phyloP scores from a whole-genome alignment of 139 green algal genomes.

The Ettlia oleoabundans region DNA sequence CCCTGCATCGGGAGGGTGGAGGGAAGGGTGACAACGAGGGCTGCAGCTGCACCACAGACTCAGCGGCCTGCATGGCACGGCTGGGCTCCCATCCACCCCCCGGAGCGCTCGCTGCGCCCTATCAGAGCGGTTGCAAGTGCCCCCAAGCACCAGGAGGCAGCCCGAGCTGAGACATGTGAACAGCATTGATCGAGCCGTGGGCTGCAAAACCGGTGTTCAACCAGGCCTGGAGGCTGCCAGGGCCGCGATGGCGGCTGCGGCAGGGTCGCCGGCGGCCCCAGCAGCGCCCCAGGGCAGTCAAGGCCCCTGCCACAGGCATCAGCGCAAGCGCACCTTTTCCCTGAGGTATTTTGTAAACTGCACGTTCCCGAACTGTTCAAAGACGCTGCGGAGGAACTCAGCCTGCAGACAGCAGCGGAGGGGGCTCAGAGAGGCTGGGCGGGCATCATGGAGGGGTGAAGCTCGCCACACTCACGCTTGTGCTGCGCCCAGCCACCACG shows the following conservation, averaged over 20 bases:
- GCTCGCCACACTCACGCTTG: constrained; percentile 32
- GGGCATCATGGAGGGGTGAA: background rate
- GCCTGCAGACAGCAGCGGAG: constrained; percentile 37
- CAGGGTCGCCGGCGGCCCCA: background rate
- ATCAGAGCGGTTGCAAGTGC: background rate
- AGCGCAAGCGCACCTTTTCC: constrained; percentile 44
- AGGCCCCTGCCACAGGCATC: constrained; percentile 7
- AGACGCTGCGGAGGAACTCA: constrained; percentile 54
- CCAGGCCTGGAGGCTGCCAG: background rate
- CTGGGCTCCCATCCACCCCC: background rate
- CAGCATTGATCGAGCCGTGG: background rate
- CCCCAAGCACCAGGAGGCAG: background rate
- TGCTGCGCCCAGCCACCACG: constrained; percentile 52
- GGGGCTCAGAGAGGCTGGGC: background rate
- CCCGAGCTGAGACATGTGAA: background rate
- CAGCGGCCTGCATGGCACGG: background rate
- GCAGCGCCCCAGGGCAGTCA: constrained; percentile 20
- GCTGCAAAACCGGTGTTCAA: constrained; percentile 1
- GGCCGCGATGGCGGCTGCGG: background rate
- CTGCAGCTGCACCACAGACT: background rate
- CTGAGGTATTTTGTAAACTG: constrained; percentile 57
- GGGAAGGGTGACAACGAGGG: background rate
- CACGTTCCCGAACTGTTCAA: constrained; percentile 38
- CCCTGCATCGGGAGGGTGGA: constrained; percentile 29
- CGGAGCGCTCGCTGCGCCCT: no score